Percentiles rank a stretch among this genome's conserved stretches.
Evolutionary conservation across 208 protist genomes (phyloP).

Genomic region (Tetramitus jugosus): DNA sequence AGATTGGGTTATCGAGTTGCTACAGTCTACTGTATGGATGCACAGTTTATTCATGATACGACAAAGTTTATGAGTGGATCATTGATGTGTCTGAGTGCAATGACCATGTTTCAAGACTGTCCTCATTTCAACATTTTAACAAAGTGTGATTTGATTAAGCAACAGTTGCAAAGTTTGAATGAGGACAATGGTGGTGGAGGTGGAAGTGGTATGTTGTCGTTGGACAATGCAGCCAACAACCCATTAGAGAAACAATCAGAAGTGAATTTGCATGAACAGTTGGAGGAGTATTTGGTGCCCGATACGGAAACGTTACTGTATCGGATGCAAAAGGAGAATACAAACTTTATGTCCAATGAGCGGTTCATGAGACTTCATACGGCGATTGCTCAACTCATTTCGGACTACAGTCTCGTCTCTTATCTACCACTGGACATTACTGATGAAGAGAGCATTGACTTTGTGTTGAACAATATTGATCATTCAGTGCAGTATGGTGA

Average conservation of each 20-base stretch:
- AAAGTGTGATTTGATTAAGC: constrained; percentile 55
- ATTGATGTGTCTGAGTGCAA: constrained; percentile 54
- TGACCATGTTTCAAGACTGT: constrained; percentile 52
- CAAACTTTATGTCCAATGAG: not conserved
- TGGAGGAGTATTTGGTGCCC: not conserved
- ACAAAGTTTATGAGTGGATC: constrained; percentile 57
- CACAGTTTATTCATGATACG: constrained; percentile 49
- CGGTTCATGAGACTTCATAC: not conserved
- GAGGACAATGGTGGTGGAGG: too few species aligned
- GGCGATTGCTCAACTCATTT: constrained; percentile 7
- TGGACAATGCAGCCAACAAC: too few species aligned
- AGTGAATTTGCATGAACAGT: not conserved
- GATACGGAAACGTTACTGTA: constrained; percentile 16
- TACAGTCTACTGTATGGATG: constrained; percentile 56
- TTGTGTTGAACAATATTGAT: constrained; percentile 23
- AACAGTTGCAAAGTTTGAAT: not conserved
- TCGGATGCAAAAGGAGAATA: not conserved
- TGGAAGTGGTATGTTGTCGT: too few species aligned
- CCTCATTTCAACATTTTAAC: constrained; percentile 69
- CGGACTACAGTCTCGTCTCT: constrained; percentile 21
- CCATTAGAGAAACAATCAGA: too few species aligned
- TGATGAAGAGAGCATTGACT: constrained; percentile 24
- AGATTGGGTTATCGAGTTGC: constrained; percentile 31
- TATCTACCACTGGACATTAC: constrained; percentile 23
- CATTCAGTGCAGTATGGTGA: constrained; percentile 29